phyloP scores from a whole-genome alignment of 495 filamentous ascomycete genomes.

The Peziza echinospora region DNA sequence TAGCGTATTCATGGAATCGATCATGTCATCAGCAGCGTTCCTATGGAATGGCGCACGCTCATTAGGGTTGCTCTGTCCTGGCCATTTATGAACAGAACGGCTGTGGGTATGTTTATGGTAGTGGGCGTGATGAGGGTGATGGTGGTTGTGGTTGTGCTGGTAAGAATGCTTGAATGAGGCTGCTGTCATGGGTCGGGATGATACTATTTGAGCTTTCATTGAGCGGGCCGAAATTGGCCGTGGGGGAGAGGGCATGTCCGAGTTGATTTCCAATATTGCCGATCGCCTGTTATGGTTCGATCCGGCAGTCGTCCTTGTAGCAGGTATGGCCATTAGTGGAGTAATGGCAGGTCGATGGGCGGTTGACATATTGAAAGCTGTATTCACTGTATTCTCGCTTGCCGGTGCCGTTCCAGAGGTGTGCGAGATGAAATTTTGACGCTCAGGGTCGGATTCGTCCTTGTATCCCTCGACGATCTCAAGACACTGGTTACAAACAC shows the following conservation, averaged over 20 bases:
- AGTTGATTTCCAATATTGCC: slow-evolving; percentile 74
- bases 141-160: slow-evolving; percentile 48
- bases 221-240: slow-evolving; percentile 82
- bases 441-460: slow-evolving; percentile 66
- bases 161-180: slow-evolving; percentile 71
- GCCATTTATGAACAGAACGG: slow-evolving; percentile 36
- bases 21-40: slow-evolving; percentile 40
- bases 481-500: slow-evolving; percentile 91
- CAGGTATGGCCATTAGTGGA: slow-evolving; percentile 66
- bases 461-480: slow-evolving; percentile 75
- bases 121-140: slow-evolving; percentile 49
- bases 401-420: slow-evolving; percentile 19
- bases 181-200: slow-evolving; percentile 46
- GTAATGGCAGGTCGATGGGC: slow-evolving; percentile 18
- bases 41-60: slow-evolving; percentile 83
- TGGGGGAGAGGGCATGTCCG: slow-evolving; percentile 43
- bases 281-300: slow-evolving; percentile 61
- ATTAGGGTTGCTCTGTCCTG: slow-evolving; percentile 26
- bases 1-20: slow-evolving; percentile 20
- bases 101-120: slow-evolving; percentile 65
- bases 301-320: slow-evolving; percentile 55
- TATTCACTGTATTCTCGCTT: slow-evolving; percentile 10
- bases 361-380: slow-evolving; percentile 14
- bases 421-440: slow-evolving; percentile 39
- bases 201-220: slow-evolving; percentile 49